Conservation (phyloP, 495 filamentous ascomycete species). For the Evernia prunastri region DNA sequence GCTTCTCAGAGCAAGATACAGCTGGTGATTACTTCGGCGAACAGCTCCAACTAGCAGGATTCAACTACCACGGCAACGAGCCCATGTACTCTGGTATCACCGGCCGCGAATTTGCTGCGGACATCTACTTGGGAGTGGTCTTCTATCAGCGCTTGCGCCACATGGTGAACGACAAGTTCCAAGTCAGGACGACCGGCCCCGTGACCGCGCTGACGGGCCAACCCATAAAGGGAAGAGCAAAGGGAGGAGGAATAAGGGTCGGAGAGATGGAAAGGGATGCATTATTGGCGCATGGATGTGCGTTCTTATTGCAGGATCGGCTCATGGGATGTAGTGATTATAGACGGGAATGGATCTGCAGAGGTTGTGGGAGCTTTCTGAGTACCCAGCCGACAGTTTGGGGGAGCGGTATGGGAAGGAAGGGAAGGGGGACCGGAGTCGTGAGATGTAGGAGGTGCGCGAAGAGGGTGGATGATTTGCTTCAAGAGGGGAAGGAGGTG, state of each 20-base stretch:
- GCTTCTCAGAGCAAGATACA: slow-evolving; percentile 85
- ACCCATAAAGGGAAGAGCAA: slow-evolving; percentile 91
- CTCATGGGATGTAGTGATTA: slow-evolving; percentile 96
- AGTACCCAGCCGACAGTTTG: slow-evolving; percentile 68
- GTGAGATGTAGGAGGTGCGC: slow-evolving; percentile 85
- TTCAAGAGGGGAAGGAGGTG: slow-evolving; percentile 38
- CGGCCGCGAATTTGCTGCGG: slow-evolving; percentile 83
- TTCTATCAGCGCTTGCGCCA: slow-evolving; percentile 96
- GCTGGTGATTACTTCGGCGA: slow-evolving; percentile 93
- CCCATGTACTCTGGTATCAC: slow-evolving; percentile 97
- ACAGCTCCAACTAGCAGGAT: slow-evolving; percentile 87
- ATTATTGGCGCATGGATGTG: slow-evolving; percentile 86
- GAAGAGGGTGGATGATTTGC: slow-evolving; percentile 47
- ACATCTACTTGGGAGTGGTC: slow-evolving; percentile 94
- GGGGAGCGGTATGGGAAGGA: slow-evolving; percentile 29
- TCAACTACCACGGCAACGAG: slow-evolving; percentile 97
- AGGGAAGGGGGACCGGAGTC: slow-evolving; percentile 49
- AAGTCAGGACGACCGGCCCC: slow-evolving; percentile 91
- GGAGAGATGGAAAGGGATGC: slow-evolving; percentile 99
- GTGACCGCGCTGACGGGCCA: slow-evolving; percentile 86
- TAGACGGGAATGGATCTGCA: slow-evolving; percentile 79
- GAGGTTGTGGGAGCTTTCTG: slow-evolving; percentile 79
- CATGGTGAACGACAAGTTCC: slow-evolving; percentile 99
- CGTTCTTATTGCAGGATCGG: slow-evolving; percentile 90
- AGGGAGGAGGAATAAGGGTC: slow-evolving; percentile 95